Percentiles rank a stretch among this genome's conserved stretches.
phyloP scores from a whole-genome alignment of 352 stramenopile species.

The Phytophthora quininea region DNA sequence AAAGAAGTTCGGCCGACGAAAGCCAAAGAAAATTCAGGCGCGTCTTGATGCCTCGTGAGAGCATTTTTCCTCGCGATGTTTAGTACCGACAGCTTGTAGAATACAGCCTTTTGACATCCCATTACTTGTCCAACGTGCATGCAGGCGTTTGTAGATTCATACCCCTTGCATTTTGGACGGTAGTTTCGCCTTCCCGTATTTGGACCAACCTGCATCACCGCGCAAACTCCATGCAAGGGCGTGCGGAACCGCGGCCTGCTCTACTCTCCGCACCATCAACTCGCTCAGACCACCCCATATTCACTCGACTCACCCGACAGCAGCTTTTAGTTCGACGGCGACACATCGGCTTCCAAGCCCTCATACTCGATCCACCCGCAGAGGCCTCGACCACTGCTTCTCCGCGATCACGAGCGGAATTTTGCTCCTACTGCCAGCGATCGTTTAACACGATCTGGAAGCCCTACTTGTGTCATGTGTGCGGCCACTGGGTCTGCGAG shows the following conservation, averaged over 20 bases:
- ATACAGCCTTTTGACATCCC: too few species aligned
- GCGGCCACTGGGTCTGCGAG: background rate
- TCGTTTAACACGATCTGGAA: background rate
- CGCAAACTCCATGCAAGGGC: too few species aligned
- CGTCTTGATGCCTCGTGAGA: too few species aligned
- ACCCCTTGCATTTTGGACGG: too few species aligned
- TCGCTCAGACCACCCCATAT: conserved; percentile 50
- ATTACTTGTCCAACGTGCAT: too few species aligned
- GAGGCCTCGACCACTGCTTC: background rate
- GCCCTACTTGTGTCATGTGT: background rate
- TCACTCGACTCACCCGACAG: conserved; percentile 54
- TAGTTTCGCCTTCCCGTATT: too few species aligned
- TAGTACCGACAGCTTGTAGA: too few species aligned
- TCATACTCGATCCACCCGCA: conserved; percentile 21
- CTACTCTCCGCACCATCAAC: background rate
- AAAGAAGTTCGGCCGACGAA: background rate
- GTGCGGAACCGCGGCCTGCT: too few species aligned
- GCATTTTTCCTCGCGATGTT: too few species aligned
- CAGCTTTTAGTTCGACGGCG: conserved; percentile 51
- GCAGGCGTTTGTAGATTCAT: too few species aligned
- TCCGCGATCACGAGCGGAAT: background rate
- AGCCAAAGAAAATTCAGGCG: too few species aligned
- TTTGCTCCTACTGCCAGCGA: background rate
- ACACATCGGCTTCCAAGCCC: conserved; percentile 53
- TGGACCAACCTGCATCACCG: too few species aligned